Conservation (phyloP, 2,329 filamentous ascomycete genomes). For the Colletotrichum sp. region DNA sequence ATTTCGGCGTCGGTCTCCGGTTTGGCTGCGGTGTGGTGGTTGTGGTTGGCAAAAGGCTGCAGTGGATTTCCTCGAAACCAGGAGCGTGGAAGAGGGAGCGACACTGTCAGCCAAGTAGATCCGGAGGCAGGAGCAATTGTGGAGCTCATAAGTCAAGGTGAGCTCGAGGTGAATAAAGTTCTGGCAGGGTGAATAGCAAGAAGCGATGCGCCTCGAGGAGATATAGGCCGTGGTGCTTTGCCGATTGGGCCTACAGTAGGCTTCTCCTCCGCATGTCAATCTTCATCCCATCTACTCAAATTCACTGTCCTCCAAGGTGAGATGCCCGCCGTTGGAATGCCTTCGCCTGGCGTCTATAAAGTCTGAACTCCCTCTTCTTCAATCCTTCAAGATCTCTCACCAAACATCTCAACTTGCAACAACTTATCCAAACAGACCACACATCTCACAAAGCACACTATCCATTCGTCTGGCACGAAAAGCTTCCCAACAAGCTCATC, state of each 20-base stretch:
- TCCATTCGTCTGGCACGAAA: not conserved
- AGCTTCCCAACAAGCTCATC: not conserved
- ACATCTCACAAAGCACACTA: not conserved
- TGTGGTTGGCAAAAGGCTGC: not conserved
- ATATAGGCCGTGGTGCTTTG: not conserved
- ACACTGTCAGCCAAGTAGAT: fast-evolving
- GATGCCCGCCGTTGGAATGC: fast-evolving
- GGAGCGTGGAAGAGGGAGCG: not conserved
- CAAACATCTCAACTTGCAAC: not conserved
- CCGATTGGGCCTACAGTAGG: not conserved
- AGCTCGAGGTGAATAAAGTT: not conserved
- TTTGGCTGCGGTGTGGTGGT: not conserved
- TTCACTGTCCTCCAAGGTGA: not conserved
- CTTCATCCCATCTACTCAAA: not conserved
- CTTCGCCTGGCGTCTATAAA: not conserved
- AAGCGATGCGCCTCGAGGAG: not conserved
- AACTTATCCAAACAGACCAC: not conserved
- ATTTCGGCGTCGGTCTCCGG: not conserved
- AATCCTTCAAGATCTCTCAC: not conserved
- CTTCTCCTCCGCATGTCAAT: fast-evolving
- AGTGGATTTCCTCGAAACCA: not conserved
- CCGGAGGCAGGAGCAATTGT: not conserved
- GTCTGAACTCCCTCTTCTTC: not conserved
- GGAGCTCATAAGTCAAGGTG: fast-evolving
- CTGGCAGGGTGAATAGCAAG: not conserved